Base-by-base conservation (phyloP, 129 eudicot species). In the Smallanthus sonchifolius region DNA sequence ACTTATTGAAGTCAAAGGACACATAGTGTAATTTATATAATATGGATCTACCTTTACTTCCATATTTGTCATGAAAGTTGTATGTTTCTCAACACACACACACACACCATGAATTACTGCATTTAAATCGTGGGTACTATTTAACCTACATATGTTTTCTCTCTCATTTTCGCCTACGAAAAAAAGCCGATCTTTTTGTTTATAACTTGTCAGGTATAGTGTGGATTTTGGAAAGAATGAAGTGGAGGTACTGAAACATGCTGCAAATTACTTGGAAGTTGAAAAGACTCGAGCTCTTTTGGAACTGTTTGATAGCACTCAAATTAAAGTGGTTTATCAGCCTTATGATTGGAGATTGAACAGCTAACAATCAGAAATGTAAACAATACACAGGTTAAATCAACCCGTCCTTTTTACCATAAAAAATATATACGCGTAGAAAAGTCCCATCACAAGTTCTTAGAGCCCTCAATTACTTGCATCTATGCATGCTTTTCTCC, bases 261-360 rank as follows among this genome's bases (percentile, higher is more conserved):
- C 89, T 44, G 84, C 89, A 47, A 89, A 80, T 65, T 89, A 84
- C 86, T 59, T 86, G 81, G 86, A 86, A 47, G 70, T 81, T 16
- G 78, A 68, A 37, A 80, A 79, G 67, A 68, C 87, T 14, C 84
- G 57, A 67, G 75, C 83, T 36, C 60, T 89, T 15, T 82, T 89
- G 70, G 96, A 89, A 30, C 70, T 86, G 78, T 83, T 86, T 72
- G 72, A 85, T 47, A 83, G 44, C 39, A 65, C 77, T 70, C 87
- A 80, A 39, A 67, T 86, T 28, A 86, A 86, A 83, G 92, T 89
- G 75, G 86, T 89, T 51, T 86, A 89, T 69, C 87, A 82, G 74
- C 83, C 89, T 32, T 89, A 71, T 75, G 89, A 89, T 57, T 86
- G 96, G 96, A 87, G 84, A 75, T 73, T 89, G 70, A 89, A 89